Percentiles rank a stretch among this genome's conserved stretches.
Evolutionary conservation across 2,329 filamentous ascomycete genomes (phyloP).

Genomic region (Claviceps purpurea): DNA sequence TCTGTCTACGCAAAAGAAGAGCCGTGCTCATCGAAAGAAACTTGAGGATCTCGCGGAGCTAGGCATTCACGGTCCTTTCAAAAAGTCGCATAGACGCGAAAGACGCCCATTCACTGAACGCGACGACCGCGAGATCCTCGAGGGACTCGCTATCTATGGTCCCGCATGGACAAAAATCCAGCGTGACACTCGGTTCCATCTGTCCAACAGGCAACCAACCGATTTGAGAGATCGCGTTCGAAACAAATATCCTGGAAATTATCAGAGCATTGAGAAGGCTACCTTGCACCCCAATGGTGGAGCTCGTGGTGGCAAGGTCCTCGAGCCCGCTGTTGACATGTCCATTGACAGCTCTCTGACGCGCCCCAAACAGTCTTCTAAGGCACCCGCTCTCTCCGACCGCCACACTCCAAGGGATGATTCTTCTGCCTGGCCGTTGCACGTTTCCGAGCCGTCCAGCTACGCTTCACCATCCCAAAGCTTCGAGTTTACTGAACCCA

Average conservation of each 20-base stretch:
- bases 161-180: constrained; percentile 55
- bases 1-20: constrained; percentile 31
- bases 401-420: constrained; percentile 33
- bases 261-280: constrained; percentile 42
- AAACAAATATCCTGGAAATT: constrained; percentile 49
- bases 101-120: constrained; percentile 47
- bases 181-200: constrained; percentile 41
- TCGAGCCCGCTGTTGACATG: constrained; percentile 40
- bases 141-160: constrained; percentile 46
- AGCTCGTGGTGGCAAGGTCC: constrained; percentile 25
- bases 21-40: constrained; percentile 40
- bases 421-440: constrained; percentile 28
- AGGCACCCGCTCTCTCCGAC: constrained; percentile 23
- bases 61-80: constrained; percentile 49
- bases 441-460: constrained; percentile 19
- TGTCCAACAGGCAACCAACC: constrained; percentile 47
- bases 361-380: constrained; percentile 21
- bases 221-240: constrained; percentile 50
- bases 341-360: constrained; percentile 33
- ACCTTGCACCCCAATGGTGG: constrained; percentile 32
- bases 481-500: constrained; percentile 32
- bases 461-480: constrained; percentile 13
- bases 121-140: constrained; percentile 48
- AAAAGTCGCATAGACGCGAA: constrained; percentile 46
- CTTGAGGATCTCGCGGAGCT: constrained; percentile 41